phyloP scores from a whole-genome alignment of 257 asterid genomes.

The Asclepias syriaca region DNA sequence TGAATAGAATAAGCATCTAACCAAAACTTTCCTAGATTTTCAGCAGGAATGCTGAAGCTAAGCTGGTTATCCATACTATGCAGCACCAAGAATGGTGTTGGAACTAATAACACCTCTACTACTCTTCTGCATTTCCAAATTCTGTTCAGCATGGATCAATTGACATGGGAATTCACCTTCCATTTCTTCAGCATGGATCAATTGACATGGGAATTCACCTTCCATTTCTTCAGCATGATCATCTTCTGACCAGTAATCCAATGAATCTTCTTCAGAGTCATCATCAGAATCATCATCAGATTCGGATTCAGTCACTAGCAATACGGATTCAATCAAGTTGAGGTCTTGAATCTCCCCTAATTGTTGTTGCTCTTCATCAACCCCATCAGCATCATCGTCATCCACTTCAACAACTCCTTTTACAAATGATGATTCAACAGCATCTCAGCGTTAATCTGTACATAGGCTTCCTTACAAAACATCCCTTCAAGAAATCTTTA shows the following conservation, averaged over 20 bases:
- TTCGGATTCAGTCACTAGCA: conserved; percentile 45
- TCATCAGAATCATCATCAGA: neutral
- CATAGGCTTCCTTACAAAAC: conserved; percentile 69
- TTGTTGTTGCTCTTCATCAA: conserved; percentile 15
- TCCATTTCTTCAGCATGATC: conserved; percentile 26
- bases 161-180: conserved; percentile 31
- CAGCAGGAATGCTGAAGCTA: conserved; percentile 53
- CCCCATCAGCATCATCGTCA: conserved; percentile 22
- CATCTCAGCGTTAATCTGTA: conserved; percentile 82
- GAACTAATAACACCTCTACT: conserved; percentile 21
- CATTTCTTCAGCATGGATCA: conserved; percentile 18
- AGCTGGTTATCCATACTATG: conserved; percentile 29
- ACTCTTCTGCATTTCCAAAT: conserved; percentile 25
- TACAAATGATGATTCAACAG: conserved; percentile 57
- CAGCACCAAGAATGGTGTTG: conserved; percentile 23
- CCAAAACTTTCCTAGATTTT: conserved; percentile 30
- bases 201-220: conserved; percentile 30
- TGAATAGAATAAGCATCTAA: neutral
- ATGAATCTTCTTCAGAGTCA: conserved; percentile 36
- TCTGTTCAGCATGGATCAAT: conserved; percentile 24
- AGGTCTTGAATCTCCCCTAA: conserved; percentile 48
- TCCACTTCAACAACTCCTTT: conserved; percentile 35
- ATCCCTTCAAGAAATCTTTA: conserved; percentile 62
- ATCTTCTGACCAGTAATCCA: conserved; percentile 45
- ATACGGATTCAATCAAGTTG: conserved; percentile 38